These are phyloP conservation scores for Phytophthora pluvialis DNA, from an alignment of 352 stramenopile genomes.

Conservation along the genomic window DNA sequence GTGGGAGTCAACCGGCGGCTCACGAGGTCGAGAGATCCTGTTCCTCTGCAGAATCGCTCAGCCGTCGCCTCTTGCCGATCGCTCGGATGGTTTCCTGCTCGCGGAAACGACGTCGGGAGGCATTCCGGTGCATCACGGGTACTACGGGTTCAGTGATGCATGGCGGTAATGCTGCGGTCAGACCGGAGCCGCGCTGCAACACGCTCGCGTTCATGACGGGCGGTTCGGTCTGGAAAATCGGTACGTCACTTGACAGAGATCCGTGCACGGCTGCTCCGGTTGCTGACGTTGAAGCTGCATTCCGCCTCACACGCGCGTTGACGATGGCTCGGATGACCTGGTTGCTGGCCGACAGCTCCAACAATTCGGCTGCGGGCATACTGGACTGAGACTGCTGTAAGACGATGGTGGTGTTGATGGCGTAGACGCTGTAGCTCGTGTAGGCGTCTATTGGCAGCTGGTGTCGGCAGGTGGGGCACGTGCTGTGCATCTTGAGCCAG, in stretches of 20 bases:
- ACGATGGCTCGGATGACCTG: constrained; percentile 89
- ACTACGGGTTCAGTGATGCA: constrained; percentile 76
- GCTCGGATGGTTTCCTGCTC: constrained; percentile 47
- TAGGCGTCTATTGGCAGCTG: constrained; percentile 82
- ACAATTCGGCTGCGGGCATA: constrained; percentile 75
- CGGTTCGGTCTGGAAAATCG: constrained; percentile 55
- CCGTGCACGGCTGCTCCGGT: constrained; percentile 12
- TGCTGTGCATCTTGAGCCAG: constrained; percentile 89
- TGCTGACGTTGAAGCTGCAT: constrained; percentile 31
- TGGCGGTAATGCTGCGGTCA: constrained; percentile 50
- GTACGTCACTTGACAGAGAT: constrained; percentile 49
- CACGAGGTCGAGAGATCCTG: constrained; percentile 64
- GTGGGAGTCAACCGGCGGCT: constrained; percentile 5
- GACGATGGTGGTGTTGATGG: constrained; percentile 92
- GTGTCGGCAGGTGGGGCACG: constrained; percentile 82
- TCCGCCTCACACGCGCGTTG: constrained; percentile 81
- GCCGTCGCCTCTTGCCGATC: constrained; percentile 66
- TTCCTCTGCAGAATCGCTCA: constrained; percentile 57
- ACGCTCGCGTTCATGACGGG: constrained; percentile 85
- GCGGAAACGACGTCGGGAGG: constrained; percentile 63
- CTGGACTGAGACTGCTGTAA: constrained; percentile 84
- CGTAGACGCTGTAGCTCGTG: constrained; percentile 90
- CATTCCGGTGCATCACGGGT: constrained; percentile 72
- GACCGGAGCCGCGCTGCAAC: constrained; percentile 54
- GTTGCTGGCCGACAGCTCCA: constrained; percentile 84